phyloP scores from a whole-genome alignment of 148 eudicot genomes.

The Mesembryanthemum crystallinum region DNA sequence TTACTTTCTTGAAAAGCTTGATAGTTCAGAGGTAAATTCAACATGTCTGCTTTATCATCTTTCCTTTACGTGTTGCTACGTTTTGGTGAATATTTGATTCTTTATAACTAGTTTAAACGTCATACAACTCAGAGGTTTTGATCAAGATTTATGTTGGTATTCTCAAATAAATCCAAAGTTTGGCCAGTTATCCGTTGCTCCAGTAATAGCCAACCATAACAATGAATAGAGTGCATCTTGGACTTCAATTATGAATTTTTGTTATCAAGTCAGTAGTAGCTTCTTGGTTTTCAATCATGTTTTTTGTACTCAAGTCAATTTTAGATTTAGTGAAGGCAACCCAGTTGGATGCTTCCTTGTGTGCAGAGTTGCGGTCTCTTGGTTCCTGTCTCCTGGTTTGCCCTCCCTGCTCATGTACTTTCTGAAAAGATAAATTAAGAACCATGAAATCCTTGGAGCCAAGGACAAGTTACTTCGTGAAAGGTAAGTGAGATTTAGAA shows the following conservation, averaged over 20 bases:
- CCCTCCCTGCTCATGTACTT: not conserved
- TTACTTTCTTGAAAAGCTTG: conserved; percentile 85
- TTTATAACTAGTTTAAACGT: not conserved
- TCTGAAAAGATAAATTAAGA: no score
- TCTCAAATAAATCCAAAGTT: not conserved
- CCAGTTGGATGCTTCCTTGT: not conserved
- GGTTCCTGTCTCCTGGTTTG: no score
- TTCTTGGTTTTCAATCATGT: no score
- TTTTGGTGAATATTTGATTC: not conserved
- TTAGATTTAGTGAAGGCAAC: no score
- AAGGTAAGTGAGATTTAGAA: no score
- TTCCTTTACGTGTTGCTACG: not conserved
- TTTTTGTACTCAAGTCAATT: no score
- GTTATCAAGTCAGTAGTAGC: not conserved
- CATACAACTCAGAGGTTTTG: not conserved
- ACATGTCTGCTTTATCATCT: conserved; percentile 6
- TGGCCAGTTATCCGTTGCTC: not conserved
- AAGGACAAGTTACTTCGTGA: no score
- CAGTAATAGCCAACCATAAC: not conserved
- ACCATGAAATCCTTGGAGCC: no score
- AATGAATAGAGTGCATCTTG: no score
- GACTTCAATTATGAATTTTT: no score
- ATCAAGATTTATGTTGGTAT: not conserved
- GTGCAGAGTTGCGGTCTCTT: not conserved
- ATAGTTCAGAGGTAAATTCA: conserved; percentile 70